phyloP scores from a whole-genome alignment of 2,329 filamentous ascomycete species.

The Fusarium illudens region DNA sequence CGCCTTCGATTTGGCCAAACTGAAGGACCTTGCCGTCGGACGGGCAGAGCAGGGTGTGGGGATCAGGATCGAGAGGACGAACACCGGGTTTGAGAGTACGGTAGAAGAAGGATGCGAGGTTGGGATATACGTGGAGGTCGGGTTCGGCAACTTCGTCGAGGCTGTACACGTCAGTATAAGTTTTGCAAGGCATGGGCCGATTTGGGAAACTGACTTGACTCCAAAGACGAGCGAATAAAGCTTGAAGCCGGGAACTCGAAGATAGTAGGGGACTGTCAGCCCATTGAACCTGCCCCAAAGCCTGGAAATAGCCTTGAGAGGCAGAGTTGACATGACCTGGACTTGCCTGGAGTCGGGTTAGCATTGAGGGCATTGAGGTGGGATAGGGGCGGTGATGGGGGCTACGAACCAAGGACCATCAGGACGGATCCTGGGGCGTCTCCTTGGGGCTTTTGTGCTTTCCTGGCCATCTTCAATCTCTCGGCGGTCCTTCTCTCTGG shows the following conservation, averaged over 20 bases:
- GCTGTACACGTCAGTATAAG: slow-evolving; percentile 54
- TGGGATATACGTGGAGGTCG: slow-evolving; percentile 89
- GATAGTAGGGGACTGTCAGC: slow-evolving; percentile 83
- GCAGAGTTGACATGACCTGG: slow-evolving; percentile 91
- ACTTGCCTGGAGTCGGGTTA: slow-evolving; percentile 69
- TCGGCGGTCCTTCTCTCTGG: slow-evolving; percentile 61
- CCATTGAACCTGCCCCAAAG: slow-evolving; percentile 94
- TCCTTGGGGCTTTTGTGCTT: slow-evolving; percentile 56
- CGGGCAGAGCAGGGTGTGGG: slow-evolving; percentile 83
- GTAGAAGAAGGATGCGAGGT: slow-evolving; percentile 97
- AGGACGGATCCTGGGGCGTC: slow-evolving; percentile 72
- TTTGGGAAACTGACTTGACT: slow-evolving; percentile 66
- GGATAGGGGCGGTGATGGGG: slow-evolving; percentile 19
- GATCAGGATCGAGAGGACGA: slow-evolving; percentile 83
- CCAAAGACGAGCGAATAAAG: slow-evolving; percentile 91
- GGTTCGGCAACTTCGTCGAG: slow-evolving; percentile 87
- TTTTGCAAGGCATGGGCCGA: background rate
- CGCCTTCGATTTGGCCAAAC: slow-evolving; percentile 89
- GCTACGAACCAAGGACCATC: slow-evolving; percentile 79
- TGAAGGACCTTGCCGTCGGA: slow-evolving; percentile 92
- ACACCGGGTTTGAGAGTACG: slow-evolving; percentile 89
- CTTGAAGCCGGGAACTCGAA: slow-evolving; percentile 89
- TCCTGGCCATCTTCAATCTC: slow-evolving; percentile 56
- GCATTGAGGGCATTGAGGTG: slow-evolving; percentile 4
- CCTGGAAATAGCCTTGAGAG: slow-evolving; percentile 87